phyloP scores from a whole-genome alignment of 1,284 basidiomycete species.

The Peniophora sp. region DNA sequence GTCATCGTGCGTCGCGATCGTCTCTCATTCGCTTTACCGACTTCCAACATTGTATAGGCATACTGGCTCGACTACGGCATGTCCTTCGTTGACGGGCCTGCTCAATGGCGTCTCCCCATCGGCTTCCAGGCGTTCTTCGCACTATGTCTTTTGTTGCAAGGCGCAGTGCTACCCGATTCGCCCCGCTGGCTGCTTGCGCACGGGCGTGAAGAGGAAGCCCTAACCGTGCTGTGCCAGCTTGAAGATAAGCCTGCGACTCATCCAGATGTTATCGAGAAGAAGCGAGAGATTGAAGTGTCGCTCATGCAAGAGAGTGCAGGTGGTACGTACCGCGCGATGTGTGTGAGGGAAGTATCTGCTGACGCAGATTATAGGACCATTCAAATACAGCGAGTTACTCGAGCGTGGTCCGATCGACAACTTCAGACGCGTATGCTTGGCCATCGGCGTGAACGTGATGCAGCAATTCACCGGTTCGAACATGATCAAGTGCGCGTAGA shows the following conservation, averaged over 20 bases:
- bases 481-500: slow-evolving; percentile 21
- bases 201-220: slow-evolving; percentile 28
- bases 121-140: slow-evolving; percentile 36
- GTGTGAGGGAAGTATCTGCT: not conserved
- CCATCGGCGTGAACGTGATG: slow-evolving; percentile 32
- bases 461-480: slow-evolving; percentile 33
- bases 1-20: slow-evolving; percentile 27
- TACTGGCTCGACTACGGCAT: slow-evolving; percentile 43
- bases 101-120: slow-evolving; percentile 37
- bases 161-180: slow-evolving; percentile 30
- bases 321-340: slow-evolving; percentile 16
- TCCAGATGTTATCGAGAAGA: slow-evolving; percentile 26
- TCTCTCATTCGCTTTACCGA: not conserved
- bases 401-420: slow-evolving; percentile 34
- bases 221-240: slow-evolving; percentile 29
- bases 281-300: slow-evolving; percentile 30
- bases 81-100: slow-evolving; percentile 27
- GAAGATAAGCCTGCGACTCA: slow-evolving; percentile 26
- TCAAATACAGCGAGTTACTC: slow-evolving; percentile 29
- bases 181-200: slow-evolving; percentile 38
- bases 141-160: slow-evolving; percentile 28
- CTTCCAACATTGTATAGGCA: slow-evolving; percentile 15
- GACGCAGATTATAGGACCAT: slow-evolving; percentile 20
- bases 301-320: slow-evolving; percentile 31
- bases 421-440: slow-evolving; percentile 30